These are phyloP conservation scores for Lecanoromycetidae sp. DNA, from an alignment of 2,329 filamentous ascomycete species.

Conservation along the genomic window DNA sequence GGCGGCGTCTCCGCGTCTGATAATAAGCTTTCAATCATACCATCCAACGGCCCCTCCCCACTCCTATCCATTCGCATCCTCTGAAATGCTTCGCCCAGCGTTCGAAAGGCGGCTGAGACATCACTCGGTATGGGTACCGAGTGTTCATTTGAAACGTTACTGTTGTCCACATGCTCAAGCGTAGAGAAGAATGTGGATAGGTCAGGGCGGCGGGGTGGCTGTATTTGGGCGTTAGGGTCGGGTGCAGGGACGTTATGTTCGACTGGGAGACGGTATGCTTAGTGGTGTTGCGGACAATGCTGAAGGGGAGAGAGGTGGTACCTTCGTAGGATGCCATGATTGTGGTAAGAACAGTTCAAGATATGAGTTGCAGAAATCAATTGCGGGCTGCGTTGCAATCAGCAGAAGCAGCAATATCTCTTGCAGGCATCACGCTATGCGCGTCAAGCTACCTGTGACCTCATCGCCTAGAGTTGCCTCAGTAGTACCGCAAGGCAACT, in stretches of 20 bases:
- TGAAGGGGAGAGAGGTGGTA: neutral
- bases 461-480: no score
- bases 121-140: slow-evolving; percentile 49
- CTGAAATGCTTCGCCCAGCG: slow-evolving; percentile 49
- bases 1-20: slow-evolving; percentile 47
- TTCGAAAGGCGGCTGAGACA: slow-evolving; percentile 46
- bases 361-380: neutral
- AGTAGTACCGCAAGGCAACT: no score
- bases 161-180: slow-evolving; percentile 42
- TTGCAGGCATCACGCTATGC: neutral
- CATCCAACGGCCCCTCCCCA: slow-evolving; percentile 36
- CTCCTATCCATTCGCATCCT: slow-evolving; percentile 38
- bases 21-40: slow-evolving; percentile 45
- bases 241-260: slow-evolving; percentile 29
- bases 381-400: neutral
- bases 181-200: slow-evolving; percentile 54
- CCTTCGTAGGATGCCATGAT: slow-evolving; percentile 16
- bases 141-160: slow-evolving; percentile 41
- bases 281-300: neutral
- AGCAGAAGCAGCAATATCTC: no score
- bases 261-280: slow-evolving; percentile 21
- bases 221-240: slow-evolving; percentile 22
- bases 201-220: slow-evolving; percentile 44
- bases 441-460: no score
- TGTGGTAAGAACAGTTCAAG: no score